Percentiles rank a stretch among this genome's conserved stretches.
Conservation (phyloP, 768 basidiomycete species). For the Tricholoma flavovirens region DNA sequence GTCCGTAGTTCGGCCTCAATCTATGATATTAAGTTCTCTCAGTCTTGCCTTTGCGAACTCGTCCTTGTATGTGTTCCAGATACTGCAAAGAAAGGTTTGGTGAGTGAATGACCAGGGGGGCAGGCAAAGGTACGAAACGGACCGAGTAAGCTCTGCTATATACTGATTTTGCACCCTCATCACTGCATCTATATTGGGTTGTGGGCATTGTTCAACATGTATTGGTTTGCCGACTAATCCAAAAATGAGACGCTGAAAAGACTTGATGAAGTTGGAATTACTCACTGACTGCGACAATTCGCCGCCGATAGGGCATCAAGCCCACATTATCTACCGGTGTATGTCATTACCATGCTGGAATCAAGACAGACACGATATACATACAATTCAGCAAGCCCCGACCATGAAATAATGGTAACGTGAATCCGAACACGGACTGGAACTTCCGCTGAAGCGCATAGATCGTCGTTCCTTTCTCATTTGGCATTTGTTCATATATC, state of each 20-base stretch:
- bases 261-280: constrained; percentile 17
- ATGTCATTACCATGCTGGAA: background rate
- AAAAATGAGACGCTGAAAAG: background rate
- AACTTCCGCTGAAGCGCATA: constrained; percentile 87
- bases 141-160: constrained; percentile 91
- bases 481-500: constrained; percentile 98
- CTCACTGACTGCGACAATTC: constrained; percentile 95
- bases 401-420: constrained; percentile 95
- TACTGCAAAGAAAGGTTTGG: constrained; percentile 39
- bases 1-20: constrained; percentile 30
- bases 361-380: constrained; percentile 17
- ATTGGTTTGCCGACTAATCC: constrained; percentile 83
- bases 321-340: constrained; percentile 76
- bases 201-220: constrained; percentile 65
- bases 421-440: constrained; percentile 91
- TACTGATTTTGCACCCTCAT: constrained; percentile 76
- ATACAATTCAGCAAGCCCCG: constrained; percentile 90
- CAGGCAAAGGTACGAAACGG: constrained; percentile 18
- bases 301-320: constrained; percentile 90
- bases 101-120: background rate
- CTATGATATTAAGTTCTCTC: constrained; percentile 73
- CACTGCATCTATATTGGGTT: constrained; percentile 79
- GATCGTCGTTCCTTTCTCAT: constrained; percentile 85
- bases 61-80: constrained; percentile 96
- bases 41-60: constrained; percentile 81